Evolutionary conservation across 306 rosid genomes (phyloP).

Genomic region (Heteromeles arbutifolia): DNA sequence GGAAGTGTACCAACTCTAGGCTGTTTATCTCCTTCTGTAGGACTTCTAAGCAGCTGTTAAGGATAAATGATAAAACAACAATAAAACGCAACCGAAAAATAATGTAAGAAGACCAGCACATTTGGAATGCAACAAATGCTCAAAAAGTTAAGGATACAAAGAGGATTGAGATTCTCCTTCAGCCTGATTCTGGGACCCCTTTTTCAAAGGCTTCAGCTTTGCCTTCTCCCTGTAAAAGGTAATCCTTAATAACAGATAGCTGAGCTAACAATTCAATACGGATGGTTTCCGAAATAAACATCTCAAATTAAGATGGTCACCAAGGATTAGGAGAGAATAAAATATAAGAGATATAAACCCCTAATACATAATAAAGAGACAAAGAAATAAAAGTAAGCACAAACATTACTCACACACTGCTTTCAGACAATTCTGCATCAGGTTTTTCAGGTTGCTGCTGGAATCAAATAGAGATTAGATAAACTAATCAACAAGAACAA

Average conservation of each 20-base stretch:
- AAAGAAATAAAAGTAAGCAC: not conserved
- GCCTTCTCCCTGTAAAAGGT: constrained; percentile 57
- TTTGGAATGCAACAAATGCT: constrained; percentile 4
- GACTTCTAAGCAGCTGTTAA: constrained; percentile 49
- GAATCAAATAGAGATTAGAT: constrained; percentile 22
- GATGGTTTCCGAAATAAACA: not conserved
- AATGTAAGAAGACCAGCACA: constrained; percentile 8
- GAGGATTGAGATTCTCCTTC: constrained; percentile 61
- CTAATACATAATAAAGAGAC: not conserved
- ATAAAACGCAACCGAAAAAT: not conserved
- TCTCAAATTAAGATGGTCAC: not conserved
- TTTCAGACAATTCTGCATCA: constrained; percentile 54
- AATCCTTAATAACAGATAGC: constrained; percentile 14
- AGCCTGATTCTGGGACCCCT: constrained; percentile 33
- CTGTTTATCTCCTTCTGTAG: constrained; percentile 61
- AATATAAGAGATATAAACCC: not conserved
- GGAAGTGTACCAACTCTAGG: constrained; percentile 66
- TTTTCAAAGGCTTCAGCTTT: constrained; percentile 36
- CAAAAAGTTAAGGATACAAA: constrained; percentile 60
- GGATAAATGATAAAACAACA: constrained; percentile 25
- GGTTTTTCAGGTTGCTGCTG: constrained; percentile 62
- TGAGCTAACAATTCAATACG: constrained; percentile 1
- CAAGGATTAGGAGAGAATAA: not conserved
- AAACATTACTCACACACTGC: constrained; percentile 45
- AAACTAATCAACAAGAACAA: constrained; percentile 30